These are phyloP conservation scores for Gnetum montanum DNA, from an alignment of 75 land plant species.

Conservation along the genomic window DNA sequence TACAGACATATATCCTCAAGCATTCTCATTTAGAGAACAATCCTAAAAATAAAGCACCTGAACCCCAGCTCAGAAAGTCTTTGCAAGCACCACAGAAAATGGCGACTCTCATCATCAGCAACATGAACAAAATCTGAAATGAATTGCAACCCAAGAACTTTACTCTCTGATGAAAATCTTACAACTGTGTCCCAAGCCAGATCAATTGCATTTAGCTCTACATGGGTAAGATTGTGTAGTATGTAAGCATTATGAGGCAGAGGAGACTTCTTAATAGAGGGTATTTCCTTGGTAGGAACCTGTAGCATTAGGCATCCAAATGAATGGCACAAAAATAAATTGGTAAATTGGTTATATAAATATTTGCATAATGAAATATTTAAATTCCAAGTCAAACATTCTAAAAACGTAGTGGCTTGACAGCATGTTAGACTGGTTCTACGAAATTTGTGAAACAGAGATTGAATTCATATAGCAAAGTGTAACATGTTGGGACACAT, in stretches of 20 bases:
- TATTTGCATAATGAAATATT: neutral
- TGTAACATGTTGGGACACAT: too few relatives aligned
- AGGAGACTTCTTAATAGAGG: slow-evolving; percentile 49
- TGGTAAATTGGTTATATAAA: neutral
- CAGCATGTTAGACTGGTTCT: too few relatives aligned
- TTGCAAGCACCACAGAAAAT: slow-evolving; percentile 86
- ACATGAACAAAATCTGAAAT: slow-evolving; percentile 89
- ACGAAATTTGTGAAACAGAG: too few relatives aligned
- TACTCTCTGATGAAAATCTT: slow-evolving; percentile 51
- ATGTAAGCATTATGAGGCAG: slow-evolving; percentile 67
- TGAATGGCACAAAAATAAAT: neutral
- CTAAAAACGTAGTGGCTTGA: neutral
- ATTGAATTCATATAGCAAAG: too few relatives aligned
- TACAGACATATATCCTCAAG: too few relatives aligned
- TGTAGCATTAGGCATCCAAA: slow-evolving; percentile 26
- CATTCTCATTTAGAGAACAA: too few relatives aligned
- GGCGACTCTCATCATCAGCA: slow-evolving; percentile 95
- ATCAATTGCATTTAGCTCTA: slow-evolving; percentile 93
- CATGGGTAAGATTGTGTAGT: slow-evolving; percentile 83
- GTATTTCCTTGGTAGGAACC: slow-evolving; percentile 74
- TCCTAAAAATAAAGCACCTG: slow-evolving; percentile 50
- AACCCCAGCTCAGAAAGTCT: slow-evolving; percentile 80
- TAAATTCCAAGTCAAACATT: neutral
- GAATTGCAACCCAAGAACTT: slow-evolving; percentile 56
- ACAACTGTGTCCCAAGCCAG: slow-evolving; percentile 97